Percentiles rank a stretch among this genome's conserved stretches.
Evolutionary conservation across 208 protist genomes (phyloP).

Genomic region (Leishmania turanica): DNA sequence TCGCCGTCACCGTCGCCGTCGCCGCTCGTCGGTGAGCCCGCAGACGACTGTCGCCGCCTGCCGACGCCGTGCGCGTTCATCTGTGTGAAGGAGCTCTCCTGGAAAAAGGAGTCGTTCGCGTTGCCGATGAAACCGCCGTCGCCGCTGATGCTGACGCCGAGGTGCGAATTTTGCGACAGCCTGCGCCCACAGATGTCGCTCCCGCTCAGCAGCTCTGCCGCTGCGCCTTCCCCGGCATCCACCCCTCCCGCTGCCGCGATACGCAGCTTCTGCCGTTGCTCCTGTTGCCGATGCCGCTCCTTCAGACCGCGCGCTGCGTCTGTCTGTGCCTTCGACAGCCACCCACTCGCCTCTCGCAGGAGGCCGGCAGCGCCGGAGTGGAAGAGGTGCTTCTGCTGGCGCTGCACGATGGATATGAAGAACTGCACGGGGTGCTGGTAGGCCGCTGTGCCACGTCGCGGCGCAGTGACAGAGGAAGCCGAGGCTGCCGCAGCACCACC

Average conservation of each 20-base stretch:
- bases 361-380: conserved; percentile 45
- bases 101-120: conserved; percentile 37
- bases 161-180: conserved; percentile 2
- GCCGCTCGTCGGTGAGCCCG: background rate
- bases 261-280: conserved; percentile 14
- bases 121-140: conserved; percentile 39
- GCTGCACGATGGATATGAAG: conserved; percentile 65
- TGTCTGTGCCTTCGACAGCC: conserved; percentile 52
- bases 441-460: conserved; percentile 3
- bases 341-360: conserved; percentile 58
- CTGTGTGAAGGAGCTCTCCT: conserved; percentile 24
- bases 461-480: background rate
- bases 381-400: conserved; percentile 62
- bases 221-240: conserved; percentile 7
- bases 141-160: conserved; percentile 15
- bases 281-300: conserved; percentile 23
- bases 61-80: conserved; percentile 2
- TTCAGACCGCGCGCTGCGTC: conserved; percentile 17
- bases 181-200: background rate
- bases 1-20: background rate
- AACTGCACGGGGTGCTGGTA: conserved; percentile 75
- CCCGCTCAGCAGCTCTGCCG: conserved; percentile 4
- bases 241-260: conserved; percentile 8
- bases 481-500: background rate
- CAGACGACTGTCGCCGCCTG: background rate